A percentile compares a stretch with the other conserved stretches of the same genome.
Evolutionary conservation across 345 rosid species (phyloP).

Genomic region (Psidium guajava): DNA sequence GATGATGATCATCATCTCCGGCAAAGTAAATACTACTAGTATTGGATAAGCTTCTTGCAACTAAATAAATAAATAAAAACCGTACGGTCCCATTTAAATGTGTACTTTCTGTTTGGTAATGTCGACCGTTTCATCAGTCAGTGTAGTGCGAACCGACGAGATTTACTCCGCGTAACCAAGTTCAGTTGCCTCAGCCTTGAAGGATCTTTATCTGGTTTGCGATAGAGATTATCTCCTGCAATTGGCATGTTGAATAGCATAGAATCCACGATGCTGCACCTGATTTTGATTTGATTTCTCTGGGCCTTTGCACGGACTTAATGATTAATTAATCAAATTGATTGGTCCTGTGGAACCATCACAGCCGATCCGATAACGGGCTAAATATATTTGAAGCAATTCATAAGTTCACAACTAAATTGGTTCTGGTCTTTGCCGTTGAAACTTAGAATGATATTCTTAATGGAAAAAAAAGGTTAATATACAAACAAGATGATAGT

Average conservation of each 20-base stretch:
- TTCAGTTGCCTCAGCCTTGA: neutral
- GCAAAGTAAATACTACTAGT: neutral
- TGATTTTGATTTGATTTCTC: neutral
- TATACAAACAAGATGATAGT: constrained; percentile 1
- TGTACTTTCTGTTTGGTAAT: neutral
- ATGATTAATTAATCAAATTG: neutral
- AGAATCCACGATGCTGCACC: neutral
- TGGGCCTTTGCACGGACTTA: neutral
- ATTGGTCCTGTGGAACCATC: neutral
- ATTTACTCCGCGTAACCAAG: neutral
- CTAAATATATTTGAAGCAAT: neutral
- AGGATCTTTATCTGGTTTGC: neutral
- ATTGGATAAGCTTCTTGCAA: neutral
- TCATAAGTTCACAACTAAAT: neutral
- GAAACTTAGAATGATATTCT: neutral
- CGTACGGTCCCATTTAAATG: neutral
- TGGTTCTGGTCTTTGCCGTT: neutral
- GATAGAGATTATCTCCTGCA: neutral
- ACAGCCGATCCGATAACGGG: neutral
- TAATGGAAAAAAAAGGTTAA: neutral
- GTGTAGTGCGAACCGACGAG: neutral
- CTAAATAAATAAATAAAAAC: neutral
- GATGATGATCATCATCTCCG: neutral
- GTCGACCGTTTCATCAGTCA: neutral
- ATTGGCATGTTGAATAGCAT: neutral